Evolutionary conservation across 2,329 filamentous ascomycete species (phyloP).

Genomic region (Colletotrichum musicola): DNA sequence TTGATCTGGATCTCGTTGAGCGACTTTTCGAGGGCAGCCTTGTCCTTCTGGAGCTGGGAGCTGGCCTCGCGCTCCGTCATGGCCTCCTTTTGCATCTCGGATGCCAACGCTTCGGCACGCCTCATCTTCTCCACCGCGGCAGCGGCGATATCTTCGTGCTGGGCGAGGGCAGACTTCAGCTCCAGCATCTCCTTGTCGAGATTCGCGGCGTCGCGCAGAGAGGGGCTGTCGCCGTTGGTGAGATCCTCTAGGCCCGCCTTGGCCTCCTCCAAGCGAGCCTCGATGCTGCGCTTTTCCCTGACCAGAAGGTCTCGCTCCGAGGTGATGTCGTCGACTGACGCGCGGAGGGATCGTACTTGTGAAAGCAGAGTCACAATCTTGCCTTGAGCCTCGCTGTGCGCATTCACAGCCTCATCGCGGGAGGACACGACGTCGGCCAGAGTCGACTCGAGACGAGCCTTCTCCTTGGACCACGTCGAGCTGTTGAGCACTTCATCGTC

Average conservation of each 20-base stretch:
- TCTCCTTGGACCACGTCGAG: conserved; percentile 98
- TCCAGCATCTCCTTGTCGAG: conserved; percentile 92
- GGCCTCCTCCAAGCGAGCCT: conserved; percentile 87
- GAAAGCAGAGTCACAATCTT: conserved; percentile 92
- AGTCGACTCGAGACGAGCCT: conserved; percentile 89
- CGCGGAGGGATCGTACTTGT: conserved; percentile 87
- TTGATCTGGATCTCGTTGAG: conserved; percentile 91
- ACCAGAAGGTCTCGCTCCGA: conserved; percentile 86
- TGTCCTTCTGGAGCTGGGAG: conserved; percentile 87
- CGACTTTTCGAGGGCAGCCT: conserved; percentile 88
- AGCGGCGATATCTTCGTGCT: conserved; percentile 91
- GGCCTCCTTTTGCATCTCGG: conserved; percentile 95
- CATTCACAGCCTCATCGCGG: conserved; percentile 92
- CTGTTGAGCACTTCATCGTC: conserved; percentile 98
- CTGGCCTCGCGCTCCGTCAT: conserved; percentile 85
- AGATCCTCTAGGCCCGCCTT: conserved; percentile 91
- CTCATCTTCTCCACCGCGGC: conserved; percentile 98
- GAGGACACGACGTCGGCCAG: conserved; percentile 89
- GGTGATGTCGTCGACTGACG: conserved; percentile 85
- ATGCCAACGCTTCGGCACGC: conserved; percentile 85
- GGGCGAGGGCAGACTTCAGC: conserved; percentile 87
- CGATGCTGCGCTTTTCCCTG: conserved; percentile 91
- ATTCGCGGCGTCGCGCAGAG: conserved; percentile 88
- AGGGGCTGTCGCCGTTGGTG: conserved; percentile 85
- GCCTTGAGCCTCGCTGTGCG: conserved; percentile 94